A percentile compares a stretch with the other conserved stretches of the same genome.
Evolutionary conservation across 1,139 yeast species (phyloP).

Genomic region (Pichia sorboxylosa): DNA sequence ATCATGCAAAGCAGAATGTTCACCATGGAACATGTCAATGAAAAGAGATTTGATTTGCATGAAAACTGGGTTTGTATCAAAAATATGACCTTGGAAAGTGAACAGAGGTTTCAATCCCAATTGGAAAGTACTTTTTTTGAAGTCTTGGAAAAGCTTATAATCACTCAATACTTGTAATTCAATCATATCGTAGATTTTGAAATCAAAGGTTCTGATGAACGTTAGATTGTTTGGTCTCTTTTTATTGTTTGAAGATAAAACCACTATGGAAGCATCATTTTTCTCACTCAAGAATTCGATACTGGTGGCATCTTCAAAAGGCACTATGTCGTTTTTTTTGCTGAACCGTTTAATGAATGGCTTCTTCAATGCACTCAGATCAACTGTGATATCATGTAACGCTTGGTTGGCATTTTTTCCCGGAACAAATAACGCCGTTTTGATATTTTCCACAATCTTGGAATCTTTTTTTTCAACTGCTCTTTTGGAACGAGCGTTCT

Average conservation of each 20-base stretch:
- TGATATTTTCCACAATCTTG: conserved; percentile 79
- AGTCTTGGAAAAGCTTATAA: conserved; percentile 65
- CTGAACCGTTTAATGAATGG: conserved; percentile 82
- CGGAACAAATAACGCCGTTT: conserved; percentile 83
- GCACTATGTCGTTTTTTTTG: conserved; percentile 80
- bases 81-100: conserved; percentile 83
- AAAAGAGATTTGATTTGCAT: conserved; percentile 80
- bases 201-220: conserved; percentile 81
- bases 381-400: conserved; percentile 82
- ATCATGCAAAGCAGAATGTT: conserved; percentile 72
- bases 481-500: conserved; percentile 92
- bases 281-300: conserved; percentile 90
- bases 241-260: conserved; percentile 73
- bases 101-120: conserved; percentile 93
- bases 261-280: conserved; percentile 80
- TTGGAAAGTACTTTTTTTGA: conserved; percentile 68
- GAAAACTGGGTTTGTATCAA: conserved; percentile 80
- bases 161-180: conserved; percentile 68
- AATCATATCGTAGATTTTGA: conserved; percentile 85
- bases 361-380: conserved; percentile 81
- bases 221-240: conserved; percentile 89
- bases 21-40: conserved; percentile 86
- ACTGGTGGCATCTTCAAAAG: conserved; percentile 83
- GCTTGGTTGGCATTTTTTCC: conserved; percentile 74
- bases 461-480: conserved; percentile 85